phyloP scores from a whole-genome alignment of 2,329 filamentous ascomycete species.

The Cryphonectria nitschkei region DNA sequence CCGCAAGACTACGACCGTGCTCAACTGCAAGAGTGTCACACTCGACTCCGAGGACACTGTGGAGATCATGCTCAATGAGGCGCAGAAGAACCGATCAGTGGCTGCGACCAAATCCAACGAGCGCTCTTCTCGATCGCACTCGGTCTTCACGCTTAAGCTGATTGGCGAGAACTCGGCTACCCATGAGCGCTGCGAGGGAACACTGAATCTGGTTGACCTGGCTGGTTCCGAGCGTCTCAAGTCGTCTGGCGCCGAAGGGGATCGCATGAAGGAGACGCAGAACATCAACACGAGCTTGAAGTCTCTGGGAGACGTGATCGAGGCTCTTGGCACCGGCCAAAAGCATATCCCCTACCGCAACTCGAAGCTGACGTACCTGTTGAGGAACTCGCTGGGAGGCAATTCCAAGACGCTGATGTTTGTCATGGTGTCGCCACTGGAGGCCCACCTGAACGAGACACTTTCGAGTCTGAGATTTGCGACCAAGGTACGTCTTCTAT shows the following conservation, averaged over 20 bases:
- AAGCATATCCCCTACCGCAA: constrained; percentile 92
- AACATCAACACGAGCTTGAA: constrained; percentile 96
- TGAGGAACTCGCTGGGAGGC: constrained; percentile 92
- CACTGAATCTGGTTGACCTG: constrained; percentile 92
- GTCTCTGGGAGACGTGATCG: constrained; percentile 92
- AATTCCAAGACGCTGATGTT: constrained; percentile 99
- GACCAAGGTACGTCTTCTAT: constrained; percentile 69
- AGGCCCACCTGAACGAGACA: constrained; percentile 89
- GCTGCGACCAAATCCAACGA: constrained; percentile 98
- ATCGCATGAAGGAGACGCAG: constrained; percentile 89
- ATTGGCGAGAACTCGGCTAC: constrained; percentile 73
- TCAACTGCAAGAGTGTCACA: constrained; percentile 75
- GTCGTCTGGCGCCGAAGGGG: constrained; percentile 83
- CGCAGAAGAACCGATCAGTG: constrained; percentile 85
- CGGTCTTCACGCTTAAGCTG: constrained; percentile 90
- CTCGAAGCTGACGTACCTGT: constrained; percentile 92
- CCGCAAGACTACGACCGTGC: constrained; percentile 80
- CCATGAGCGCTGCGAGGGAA: constrained; percentile 85
- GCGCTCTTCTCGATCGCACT: constrained; percentile 90
- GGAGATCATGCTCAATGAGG: constrained; percentile 76
- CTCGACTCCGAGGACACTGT: constrained; percentile 82
- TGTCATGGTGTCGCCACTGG: constrained; percentile 93
- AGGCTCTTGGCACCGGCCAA: constrained; percentile 82
- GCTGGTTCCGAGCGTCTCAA: constrained; percentile 91
- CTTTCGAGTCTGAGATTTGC: constrained; percentile 95